A percentile compares a stretch with the other conserved stretches of the same genome.
phyloP scores from a whole-genome alignment of 1,139 yeast genomes.

The Lodderomyces theae region DNA sequence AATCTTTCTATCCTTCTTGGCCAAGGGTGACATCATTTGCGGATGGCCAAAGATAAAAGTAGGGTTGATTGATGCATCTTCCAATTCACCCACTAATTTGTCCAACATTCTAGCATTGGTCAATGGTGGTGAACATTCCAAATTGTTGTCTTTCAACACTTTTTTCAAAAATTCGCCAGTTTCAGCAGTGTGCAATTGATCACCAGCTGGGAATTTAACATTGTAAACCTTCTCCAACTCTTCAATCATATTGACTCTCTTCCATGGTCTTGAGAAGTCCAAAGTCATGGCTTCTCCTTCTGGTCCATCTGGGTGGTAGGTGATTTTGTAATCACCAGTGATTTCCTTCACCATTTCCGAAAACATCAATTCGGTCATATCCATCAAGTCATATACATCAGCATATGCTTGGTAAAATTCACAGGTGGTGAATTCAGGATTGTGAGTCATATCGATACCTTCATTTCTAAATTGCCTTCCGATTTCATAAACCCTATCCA shows the following conservation, averaged over 20 bases:
- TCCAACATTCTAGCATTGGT: constrained; percentile 99
- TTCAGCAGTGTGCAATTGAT: constrained; percentile 88
- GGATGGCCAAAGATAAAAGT: constrained; percentile 98
- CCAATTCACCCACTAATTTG: constrained; percentile 92
- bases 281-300: constrained; percentile 73
- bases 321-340: constrained; percentile 81
- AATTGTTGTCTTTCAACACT: constrained; percentile 71
- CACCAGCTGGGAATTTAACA: constrained; percentile 94
- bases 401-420: constrained; percentile 96
- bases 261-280: constrained; percentile 97
- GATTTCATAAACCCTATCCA: constrained; percentile 97
- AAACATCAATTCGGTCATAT: constrained; percentile 88
- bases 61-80: constrained; percentile 92
- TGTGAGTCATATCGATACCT: constrained; percentile 97
- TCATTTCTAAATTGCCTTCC: constrained; percentile 99
- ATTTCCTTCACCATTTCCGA: constrained; percentile 97
- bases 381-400: constrained; percentile 93
- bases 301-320: constrained; percentile 87
- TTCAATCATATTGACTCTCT: constrained; percentile 96
- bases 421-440: constrained; percentile 97
- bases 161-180: constrained; percentile 88
- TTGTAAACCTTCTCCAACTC: constrained; percentile 84
- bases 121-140: constrained; percentile 94
- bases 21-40: constrained; percentile 99
- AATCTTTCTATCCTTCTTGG: constrained; percentile 87